phyloP scores from a whole-genome alignment of 306 rosid species.

The Datisca glomerata region DNA sequence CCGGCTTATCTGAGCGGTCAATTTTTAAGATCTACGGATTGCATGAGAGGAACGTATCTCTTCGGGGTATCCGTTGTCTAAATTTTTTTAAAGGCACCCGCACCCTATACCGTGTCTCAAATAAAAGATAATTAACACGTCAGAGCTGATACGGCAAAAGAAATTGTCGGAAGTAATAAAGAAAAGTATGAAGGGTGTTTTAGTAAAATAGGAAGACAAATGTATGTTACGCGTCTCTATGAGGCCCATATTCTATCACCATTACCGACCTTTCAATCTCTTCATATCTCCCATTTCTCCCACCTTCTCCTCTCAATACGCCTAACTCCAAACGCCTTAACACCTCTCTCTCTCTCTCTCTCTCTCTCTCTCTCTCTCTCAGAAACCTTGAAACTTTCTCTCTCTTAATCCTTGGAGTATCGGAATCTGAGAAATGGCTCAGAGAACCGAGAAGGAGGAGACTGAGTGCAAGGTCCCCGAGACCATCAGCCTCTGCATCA shows the following conservation, averaged over 20 bases:
- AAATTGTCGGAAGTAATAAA: conserved; percentile 1
- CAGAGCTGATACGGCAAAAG: conserved; percentile 11
- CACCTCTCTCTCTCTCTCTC: conserved; percentile 1
- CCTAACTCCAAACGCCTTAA: background rate
- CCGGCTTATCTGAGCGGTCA: too few species aligned
- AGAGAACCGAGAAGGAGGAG: conserved; percentile 76
- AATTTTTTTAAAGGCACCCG: too few species aligned
- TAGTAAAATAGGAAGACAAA: conserved; percentile 22
- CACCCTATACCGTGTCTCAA: too few species aligned
- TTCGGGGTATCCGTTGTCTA: too few species aligned
- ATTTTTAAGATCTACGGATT: too few species aligned
- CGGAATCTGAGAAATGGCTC: conserved; percentile 35
- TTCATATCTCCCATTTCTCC: conserved; percentile 26
- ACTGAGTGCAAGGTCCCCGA: conserved; percentile 76
- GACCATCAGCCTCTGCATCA: conserved; percentile 50
- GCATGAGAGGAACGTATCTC: too few species aligned
- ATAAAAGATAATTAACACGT: conserved; percentile 25
- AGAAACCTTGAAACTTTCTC: background rate
- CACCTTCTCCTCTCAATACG: conserved; percentile 6
- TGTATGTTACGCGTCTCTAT: conserved; percentile 63
- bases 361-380: conserved; percentile 8
- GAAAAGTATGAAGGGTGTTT: conserved; percentile 18
- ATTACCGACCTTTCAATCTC: conserved; percentile 50
- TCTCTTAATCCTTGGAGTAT: background rate
- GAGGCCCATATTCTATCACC: conserved; percentile 68